Base-by-base conservation (phyloP, 2,329 filamentous ascomycete species). In the Cladophialophora yegresii region DNA sequence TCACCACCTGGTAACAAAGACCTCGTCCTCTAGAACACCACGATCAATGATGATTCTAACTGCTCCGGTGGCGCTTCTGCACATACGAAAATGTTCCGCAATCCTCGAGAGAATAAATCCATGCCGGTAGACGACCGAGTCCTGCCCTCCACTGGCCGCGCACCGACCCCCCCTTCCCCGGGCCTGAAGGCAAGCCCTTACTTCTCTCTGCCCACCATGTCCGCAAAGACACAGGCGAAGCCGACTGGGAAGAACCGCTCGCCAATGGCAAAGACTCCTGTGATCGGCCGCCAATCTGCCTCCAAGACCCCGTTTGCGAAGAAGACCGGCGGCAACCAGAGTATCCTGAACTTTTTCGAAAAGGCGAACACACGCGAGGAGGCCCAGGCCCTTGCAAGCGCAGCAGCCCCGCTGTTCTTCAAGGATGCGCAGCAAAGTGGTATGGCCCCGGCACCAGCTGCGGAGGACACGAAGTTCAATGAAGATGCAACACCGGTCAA, bases 281-380 rank as follows among this genome's bases (percentile, higher is more conserved):
- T 65, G 2, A 16, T 62, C n/a, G 65, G 63, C 26, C 60, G 66
- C 7, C 67, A 70, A 51, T 45, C 60, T 26, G 53, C 54, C 23
- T 55, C 67, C 5, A 71, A 67, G 36, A 61, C 67, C 28, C 54
- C 68, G 20, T 59, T 56, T 32, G 54, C 60, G 16, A 68, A 65
- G 54, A 71, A 66, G 58, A 33, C 54, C 16, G 54, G 76, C 16
- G 54, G 76, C 22, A 84, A 84, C 69, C 77, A 78, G 54, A 84
- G 81, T 67, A 84, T 84, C 64, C 75, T 83, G 73, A 78, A 76
- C 54, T 84, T 84, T 71, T 84, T 84, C 75, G 82, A 82, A 71
- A 84, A 83, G 73, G 74, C 79, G 1, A 81, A 72, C 40, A 69
- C 63, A 20, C 58, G 63, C 6, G 59, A 61, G n/a, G 45, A 58